Evolutionary conservation across 1,284 basidiomycete genomes (phyloP).

Genomic region (Malassezia equina): DNA sequence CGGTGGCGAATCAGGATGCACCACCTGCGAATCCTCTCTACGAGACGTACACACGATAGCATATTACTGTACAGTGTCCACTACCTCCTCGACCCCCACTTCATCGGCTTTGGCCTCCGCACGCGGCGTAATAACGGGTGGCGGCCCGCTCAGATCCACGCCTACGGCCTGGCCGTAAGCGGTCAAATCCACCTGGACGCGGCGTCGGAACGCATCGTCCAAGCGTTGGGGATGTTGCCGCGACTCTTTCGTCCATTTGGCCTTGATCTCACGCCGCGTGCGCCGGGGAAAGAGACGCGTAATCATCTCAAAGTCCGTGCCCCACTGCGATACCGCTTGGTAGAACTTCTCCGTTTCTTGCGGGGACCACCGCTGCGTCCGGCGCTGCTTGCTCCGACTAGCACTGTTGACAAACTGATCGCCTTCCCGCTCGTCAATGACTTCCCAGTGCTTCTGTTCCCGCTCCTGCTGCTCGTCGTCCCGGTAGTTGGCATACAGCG

Average conservation of each 20-base stretch:
- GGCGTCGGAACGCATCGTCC: conserved; percentile 34
- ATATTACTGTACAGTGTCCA: conserved; percentile 2
- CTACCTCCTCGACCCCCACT: background rate
- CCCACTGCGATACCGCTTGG: conserved; percentile 72
- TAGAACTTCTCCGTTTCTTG: conserved; percentile 76
- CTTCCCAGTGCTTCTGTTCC: conserved; percentile 57
- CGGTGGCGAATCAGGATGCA: background rate
- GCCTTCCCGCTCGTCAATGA: conserved; percentile 67
- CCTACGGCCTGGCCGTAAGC: conserved; percentile 38
- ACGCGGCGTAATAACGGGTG: conserved; percentile 26
- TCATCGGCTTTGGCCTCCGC: conserved; percentile 5
- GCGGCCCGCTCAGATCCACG: conserved; percentile 42
- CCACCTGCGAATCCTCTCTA: background rate
- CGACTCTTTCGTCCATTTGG: conserved; percentile 80
- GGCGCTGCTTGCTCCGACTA: conserved; percentile 60
- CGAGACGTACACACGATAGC: background rate
- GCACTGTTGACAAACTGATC: conserved; percentile 65
- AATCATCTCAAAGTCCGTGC: conserved; percentile 83
- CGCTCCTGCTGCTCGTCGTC: conserved; percentile 51
- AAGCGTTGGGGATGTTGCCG: conserved; percentile 56
- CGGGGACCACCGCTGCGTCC: conserved; percentile 67
- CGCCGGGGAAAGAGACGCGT: conserved; percentile 71
- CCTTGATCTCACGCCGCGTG: conserved; percentile 76
- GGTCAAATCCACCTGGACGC: conserved; percentile 36
- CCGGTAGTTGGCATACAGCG: conserved; percentile 42